phyloP scores from a whole-genome alignment of 345 rosid genomes.

The Capsella bursapastoris region DNA sequence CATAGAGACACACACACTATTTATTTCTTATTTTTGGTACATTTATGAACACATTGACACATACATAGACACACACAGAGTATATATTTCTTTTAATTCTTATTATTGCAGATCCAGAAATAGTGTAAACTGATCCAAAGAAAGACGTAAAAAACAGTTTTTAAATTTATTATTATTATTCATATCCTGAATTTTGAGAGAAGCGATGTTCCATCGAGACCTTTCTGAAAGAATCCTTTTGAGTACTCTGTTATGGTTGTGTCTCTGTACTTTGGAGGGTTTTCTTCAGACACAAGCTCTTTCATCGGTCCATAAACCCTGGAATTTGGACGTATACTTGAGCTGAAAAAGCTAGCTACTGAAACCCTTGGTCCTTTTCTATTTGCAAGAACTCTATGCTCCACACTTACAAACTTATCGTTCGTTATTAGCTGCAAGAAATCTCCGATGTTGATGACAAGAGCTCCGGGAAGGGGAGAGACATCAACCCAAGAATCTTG shows the following conservation, averaged over 20 bases:
- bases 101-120: too few relatives aligned
- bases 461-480: constrained; percentile 12
- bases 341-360: constrained; percentile 50
- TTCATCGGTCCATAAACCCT: constrained; percentile 51
- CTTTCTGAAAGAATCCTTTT: constrained; percentile 26
- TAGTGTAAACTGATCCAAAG: too few relatives aligned
- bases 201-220: constrained; percentile 42
- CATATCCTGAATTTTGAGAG: constrained; percentile 42
- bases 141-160: too few relatives aligned
- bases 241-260: constrained; percentile 39
- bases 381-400: constrained; percentile 50
- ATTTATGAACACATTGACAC: too few relatives aligned
- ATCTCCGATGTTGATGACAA: constrained; percentile 13
- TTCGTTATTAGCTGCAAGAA: constrained; percentile 44
- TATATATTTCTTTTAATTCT: too few relatives aligned
- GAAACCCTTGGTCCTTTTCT: constrained; percentile 48
- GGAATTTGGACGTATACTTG: background rate
- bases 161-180: background rate
- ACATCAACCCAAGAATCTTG: constrained; percentile 25
- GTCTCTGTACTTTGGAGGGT: constrained; percentile 48
- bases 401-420: constrained; percentile 48
- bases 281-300: constrained; percentile 51
- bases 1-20: too few relatives aligned
- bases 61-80: too few relatives aligned
- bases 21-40: too few relatives aligned